Percentiles rank a stretch among this genome's conserved stretches.
phyloP scores from a whole-genome alignment of 805 yeast genomes.

The Teunomyces funiuensis region DNA sequence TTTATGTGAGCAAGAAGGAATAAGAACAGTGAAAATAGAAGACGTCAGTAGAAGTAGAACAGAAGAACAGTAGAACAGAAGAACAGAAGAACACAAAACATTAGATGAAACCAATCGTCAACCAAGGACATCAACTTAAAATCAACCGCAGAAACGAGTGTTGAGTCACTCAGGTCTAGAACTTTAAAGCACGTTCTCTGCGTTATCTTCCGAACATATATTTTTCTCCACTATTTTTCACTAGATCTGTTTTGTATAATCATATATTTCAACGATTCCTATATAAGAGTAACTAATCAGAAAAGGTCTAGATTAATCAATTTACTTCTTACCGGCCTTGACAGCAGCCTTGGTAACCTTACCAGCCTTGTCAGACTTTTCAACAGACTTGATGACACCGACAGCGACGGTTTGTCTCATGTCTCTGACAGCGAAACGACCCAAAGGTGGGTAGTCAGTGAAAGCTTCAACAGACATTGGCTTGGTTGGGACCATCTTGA shows the following conservation, averaged over 20 bases:
- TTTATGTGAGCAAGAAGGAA: too few relatives aligned
- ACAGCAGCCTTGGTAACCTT: constrained; percentile 96
- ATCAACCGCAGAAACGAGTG: too few relatives aligned
- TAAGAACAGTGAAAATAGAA: too few relatives aligned
- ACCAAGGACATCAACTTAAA: too few relatives aligned
- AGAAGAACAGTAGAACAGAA: too few relatives aligned
- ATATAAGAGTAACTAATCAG: constrained; percentile 4
- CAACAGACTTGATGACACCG: constrained; percentile 97
- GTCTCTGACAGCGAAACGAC: constrained; percentile 81
- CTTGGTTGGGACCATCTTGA: constrained; percentile 44
- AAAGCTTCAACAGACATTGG: constrained; percentile 46
- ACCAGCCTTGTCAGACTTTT: constrained; percentile 82
- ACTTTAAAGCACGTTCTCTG: too few relatives aligned
- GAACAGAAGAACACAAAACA: too few relatives aligned
- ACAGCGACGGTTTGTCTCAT: constrained; percentile 99
- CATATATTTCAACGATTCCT: constrained; percentile 4
- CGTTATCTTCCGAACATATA: too few relatives aligned
- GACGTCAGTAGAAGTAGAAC: too few relatives aligned
- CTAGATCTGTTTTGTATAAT: constrained; percentile 3
- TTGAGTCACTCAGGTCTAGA: too few relatives aligned
- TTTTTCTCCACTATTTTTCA: too few relatives aligned
- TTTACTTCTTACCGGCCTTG: constrained; percentile 75
- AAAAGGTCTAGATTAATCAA: constrained; percentile 8
- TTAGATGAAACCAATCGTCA: too few relatives aligned
- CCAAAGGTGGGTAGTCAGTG: constrained; percentile 47